phyloP scores from a whole-genome alignment of 2,329 filamentous ascomycete genomes.

The Harringtonia aguacate region DNA sequence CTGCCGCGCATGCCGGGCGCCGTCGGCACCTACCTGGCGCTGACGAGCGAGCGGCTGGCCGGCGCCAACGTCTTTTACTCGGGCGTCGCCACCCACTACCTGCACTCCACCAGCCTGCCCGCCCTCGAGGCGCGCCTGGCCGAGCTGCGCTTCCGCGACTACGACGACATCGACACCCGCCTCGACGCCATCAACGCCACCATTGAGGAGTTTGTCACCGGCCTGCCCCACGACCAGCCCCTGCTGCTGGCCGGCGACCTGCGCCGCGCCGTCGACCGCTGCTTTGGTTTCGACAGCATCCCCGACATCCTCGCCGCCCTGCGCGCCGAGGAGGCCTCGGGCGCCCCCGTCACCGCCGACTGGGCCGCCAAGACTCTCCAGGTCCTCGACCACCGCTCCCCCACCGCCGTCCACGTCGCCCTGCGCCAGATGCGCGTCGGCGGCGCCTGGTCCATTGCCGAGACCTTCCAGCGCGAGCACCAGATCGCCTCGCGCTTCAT shows the following conservation, averaged over 20 bases:
- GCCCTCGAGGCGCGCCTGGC: constrained; percentile 75
- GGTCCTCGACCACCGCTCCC: constrained; percentile 69
- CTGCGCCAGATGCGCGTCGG: constrained; percentile 74
- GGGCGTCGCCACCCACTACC: constrained; percentile 89
- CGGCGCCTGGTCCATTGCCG: constrained; percentile 63
- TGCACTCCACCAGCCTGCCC: constrained; percentile 80
- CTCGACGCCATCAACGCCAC: constrained; percentile 70
- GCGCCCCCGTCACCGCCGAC: constrained; percentile 44
- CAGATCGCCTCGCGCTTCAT: constrained; percentile 82
- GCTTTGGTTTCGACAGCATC: constrained; percentile 59
- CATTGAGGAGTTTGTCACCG: constrained; percentile 84
- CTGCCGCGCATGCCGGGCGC: constrained; percentile 78
- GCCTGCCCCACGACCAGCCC: constrained; percentile 65
- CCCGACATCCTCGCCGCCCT: constrained; percentile 62
- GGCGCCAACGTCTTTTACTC: constrained; percentile 84
- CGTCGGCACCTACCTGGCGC: constrained; percentile 81
- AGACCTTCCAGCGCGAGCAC: constrained; percentile 81
- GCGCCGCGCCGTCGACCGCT: constrained; percentile 74
- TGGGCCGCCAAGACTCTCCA: constrained; percentile 74
- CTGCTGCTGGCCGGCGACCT: constrained; percentile 58
- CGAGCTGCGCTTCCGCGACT: constrained; percentile 81
- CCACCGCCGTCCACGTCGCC: constrained; percentile 76
- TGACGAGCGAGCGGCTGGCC: constrained; percentile 75
- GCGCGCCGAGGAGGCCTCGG: constrained; percentile 39
- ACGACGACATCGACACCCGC: constrained; percentile 50